Conservation (phyloP, 306 rosid species). For the Inga oerstediana region DNA sequence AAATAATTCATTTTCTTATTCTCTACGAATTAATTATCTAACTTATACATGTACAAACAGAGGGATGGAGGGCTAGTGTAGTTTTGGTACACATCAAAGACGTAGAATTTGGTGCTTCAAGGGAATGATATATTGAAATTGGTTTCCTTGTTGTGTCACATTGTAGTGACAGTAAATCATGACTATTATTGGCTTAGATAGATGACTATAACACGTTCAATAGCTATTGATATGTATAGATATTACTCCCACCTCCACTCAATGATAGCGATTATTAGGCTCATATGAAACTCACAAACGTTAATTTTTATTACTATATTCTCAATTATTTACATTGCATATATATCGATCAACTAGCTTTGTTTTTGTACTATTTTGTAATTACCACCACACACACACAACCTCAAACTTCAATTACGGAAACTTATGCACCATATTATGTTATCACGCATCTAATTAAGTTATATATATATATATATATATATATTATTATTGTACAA, state of each 20-base stretch:
- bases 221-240: not conserved
- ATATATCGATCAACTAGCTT: not conserved
- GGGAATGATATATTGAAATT: not conserved
- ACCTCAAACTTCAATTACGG: not conserved
- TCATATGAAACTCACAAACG: not conserved
- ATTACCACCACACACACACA: not conserved
- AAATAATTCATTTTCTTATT: too few species aligned
- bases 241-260: constrained; percentile 15
- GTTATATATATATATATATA: not conserved
- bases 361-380: not conserved
- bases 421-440: not conserved
- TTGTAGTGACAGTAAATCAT: not conserved
- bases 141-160: constrained; percentile 15
- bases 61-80: not conserved
- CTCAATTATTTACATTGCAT: not conserved
- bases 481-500: not conserved
- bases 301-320: not conserved
- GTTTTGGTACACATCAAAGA: constrained; percentile 12
- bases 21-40: too few species aligned
- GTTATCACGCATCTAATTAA: not conserved
- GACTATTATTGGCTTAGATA: not conserved
- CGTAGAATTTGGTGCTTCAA: constrained; percentile 27
- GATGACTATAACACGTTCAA: not conserved
- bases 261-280: not conserved
- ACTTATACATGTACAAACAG: not conserved